Evolutionary conservation across 2,329 filamentous ascomycete genomes (phyloP).

Genomic region (Neoarthrinium moseri): DNA sequence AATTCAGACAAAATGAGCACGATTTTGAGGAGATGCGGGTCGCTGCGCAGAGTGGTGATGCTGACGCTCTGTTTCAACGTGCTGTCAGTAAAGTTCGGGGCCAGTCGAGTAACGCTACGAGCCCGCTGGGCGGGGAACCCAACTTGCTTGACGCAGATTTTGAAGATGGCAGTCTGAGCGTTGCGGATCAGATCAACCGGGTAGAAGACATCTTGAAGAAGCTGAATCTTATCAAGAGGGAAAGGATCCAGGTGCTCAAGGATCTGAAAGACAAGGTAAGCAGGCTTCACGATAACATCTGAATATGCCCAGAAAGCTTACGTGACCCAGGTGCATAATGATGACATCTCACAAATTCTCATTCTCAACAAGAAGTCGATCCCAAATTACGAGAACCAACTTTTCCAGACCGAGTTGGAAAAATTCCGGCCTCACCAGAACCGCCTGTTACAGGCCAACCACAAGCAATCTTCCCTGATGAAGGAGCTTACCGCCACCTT

Average conservation of each 20-base stretch:
- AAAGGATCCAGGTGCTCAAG: slow-evolving; percentile 88
- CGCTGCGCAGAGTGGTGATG: slow-evolving; percentile 82
- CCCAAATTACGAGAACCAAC: slow-evolving; percentile 82
- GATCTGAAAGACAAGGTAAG: slow-evolving; percentile 95
- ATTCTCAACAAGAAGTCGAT: slow-evolving; percentile 98
- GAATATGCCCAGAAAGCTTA: slow-evolving; percentile 20
- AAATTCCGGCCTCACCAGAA: slow-evolving; percentile 95
- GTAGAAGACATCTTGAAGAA: slow-evolving; percentile 92
- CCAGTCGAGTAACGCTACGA: slow-evolving; percentile 60
- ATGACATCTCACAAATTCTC: slow-evolving; percentile 95
- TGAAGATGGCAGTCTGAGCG: slow-evolving; percentile 73
- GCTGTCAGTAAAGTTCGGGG: slow-evolving; percentile 78
- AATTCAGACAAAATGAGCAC: slow-evolving; percentile 78
- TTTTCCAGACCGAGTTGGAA: slow-evolving; percentile 95
- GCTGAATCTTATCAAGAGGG: slow-evolving; percentile 86
- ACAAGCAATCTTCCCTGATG: slow-evolving; percentile 92
- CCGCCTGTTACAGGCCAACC: slow-evolving; percentile 85
- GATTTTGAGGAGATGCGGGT: slow-evolving; percentile 96
- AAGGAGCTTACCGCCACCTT: slow-evolving; percentile 91
- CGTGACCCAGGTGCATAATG: slow-evolving; percentile 74
- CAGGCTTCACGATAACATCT: slow-evolving; percentile 21
- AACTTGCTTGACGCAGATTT: slow-evolving; percentile 92
- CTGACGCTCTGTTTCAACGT: slow-evolving; percentile 84
- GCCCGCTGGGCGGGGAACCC: slow-evolving; percentile 63
- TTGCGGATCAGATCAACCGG: slow-evolving; percentile 82